phyloP scores from a whole-genome alignment of 306 rosid species.

The Astragalus glycyphyllos region DNA sequence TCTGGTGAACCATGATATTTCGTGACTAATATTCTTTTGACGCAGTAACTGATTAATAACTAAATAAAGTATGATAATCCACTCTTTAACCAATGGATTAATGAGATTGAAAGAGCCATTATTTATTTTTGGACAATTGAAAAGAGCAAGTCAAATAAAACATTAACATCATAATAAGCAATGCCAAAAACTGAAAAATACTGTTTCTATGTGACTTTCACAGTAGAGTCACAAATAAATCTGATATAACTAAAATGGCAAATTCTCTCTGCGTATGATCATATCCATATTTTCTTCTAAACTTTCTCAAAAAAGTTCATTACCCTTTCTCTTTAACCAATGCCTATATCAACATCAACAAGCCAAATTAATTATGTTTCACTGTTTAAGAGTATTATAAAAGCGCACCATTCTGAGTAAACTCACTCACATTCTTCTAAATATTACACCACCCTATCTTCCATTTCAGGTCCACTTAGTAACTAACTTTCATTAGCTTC shows the following conservation, averaged over 20 bases:
- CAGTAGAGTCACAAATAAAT: neutral
- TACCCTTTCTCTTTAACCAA: constrained; percentile 21
- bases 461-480: constrained; percentile 36
- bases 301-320: neutral
- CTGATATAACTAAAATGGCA: neutral
- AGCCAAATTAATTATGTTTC: neutral
- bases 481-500: constrained; percentile 23
- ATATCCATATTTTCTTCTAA: constrained; percentile 13
- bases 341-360: constrained; percentile 42
- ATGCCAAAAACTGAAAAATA: neutral
- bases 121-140: no score
- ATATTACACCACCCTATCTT: constrained; percentile 7
- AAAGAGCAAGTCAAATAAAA: neutral
- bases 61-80: neutral
- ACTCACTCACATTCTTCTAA: constrained; percentile 33
- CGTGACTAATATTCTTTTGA: no score
- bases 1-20: no score
- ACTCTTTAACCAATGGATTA: neutral
- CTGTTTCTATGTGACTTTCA: neutral
- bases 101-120: neutral
- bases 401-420: constrained; percentile 10
- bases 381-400: neutral
- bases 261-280: constrained; percentile 1
- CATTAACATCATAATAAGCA: neutral
- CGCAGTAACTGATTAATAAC: no score